These are phyloP conservation scores for Croton laevigatus DNA, from an alignment of 441 rosid genomes.

Conservation along the genomic window DNA sequence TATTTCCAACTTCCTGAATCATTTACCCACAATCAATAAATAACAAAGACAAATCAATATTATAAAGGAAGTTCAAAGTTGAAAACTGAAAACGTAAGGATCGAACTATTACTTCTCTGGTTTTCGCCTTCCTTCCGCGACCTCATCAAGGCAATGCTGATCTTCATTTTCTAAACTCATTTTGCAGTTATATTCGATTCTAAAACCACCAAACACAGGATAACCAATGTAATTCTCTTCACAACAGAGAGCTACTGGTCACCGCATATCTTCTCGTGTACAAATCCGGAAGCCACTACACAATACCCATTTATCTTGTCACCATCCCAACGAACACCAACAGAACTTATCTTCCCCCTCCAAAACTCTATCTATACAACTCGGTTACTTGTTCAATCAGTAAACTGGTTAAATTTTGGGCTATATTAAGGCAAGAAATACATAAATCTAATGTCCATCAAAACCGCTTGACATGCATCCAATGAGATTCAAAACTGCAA, in stretches of 20 bases:
- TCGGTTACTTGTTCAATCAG: neutral
- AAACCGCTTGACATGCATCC: conserved; percentile 13
- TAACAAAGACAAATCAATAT: conserved; percentile 1
- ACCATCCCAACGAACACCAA: conserved; percentile 1
- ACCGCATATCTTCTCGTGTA: conserved; percentile 5
- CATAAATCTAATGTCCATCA: conserved; percentile 11
- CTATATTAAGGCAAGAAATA: conserved; percentile 13
- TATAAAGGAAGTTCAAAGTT: neutral
- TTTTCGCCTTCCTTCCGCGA: conserved; percentile 30
- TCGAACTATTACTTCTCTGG: conserved; percentile 38
- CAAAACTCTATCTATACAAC: neutral
- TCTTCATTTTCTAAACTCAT: conserved; percentile 69
- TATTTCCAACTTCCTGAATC: conserved; percentile 49
- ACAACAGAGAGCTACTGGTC: conserved; percentile 16
- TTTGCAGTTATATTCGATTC: conserved; percentile 24
- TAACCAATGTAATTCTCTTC: neutral
- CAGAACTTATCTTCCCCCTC: neutral
- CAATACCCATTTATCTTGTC: conserved; percentile 12
- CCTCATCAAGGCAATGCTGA: conserved; percentile 37
- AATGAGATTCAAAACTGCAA: conserved; percentile 17
- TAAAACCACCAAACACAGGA: conserved; percentile 1
- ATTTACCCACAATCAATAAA: conserved; percentile 20
- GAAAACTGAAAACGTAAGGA: conserved; percentile 14
- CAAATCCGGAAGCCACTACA: conserved; percentile 13
- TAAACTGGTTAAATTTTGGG: conserved; percentile 3